A percentile compares a stretch with the other conserved stretches of the same genome.
Evolutionary conservation across 495 filamentous ascomycete species (phyloP).

Genomic region (Penicillium robsamsonii): DNA sequence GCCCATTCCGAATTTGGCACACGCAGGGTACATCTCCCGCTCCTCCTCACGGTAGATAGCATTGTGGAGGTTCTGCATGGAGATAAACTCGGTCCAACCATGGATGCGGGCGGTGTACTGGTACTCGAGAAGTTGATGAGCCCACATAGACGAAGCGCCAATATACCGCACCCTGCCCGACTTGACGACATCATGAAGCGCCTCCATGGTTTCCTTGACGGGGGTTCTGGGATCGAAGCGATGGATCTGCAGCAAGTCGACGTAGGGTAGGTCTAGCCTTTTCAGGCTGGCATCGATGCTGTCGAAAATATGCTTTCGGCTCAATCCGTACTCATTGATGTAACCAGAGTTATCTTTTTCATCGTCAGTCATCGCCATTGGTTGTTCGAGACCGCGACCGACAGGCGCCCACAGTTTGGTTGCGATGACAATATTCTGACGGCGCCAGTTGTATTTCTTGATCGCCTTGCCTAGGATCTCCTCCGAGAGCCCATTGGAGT

Average conservation of each 20-base stretch:
- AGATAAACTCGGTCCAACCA: slow-evolving; percentile 72
- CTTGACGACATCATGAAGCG: slow-evolving; percentile 65
- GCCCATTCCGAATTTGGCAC: slow-evolving; percentile 63
- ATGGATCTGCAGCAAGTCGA: slow-evolving; percentile 77
- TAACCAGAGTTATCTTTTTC: slow-evolving; percentile 24
- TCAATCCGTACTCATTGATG: slow-evolving; percentile 51
- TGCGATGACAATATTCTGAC: slow-evolving; percentile 72
- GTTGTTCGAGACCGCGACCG: slow-evolving; percentile 20
- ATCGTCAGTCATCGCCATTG: slow-evolving; percentile 23
- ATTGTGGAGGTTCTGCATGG: slow-evolving; percentile 76
- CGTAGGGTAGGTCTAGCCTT: slow-evolving; percentile 63
- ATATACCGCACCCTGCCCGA: slow-evolving; percentile 69
- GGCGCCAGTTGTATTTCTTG: slow-evolving; percentile 53
- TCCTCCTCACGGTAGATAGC: slow-evolving; percentile 75
- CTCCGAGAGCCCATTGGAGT: slow-evolving; percentile 34
- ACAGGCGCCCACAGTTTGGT: slow-evolving; percentile 58
- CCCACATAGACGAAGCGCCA: slow-evolving; percentile 66
- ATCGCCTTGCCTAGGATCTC: slow-evolving; percentile 43
- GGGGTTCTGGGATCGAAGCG: slow-evolving; percentile 52
- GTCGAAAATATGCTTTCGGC: slow-evolving; percentile 65
- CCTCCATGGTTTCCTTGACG: slow-evolving; percentile 70
- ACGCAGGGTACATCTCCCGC: slow-evolving; percentile 70
- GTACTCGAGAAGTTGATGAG: slow-evolving; percentile 61
- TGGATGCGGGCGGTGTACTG: slow-evolving; percentile 62
- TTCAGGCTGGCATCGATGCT: slow-evolving; percentile 66